Base-by-base conservation (phyloP, 176 grass and related monocot species). In the Zoysia pacifica region DNA sequence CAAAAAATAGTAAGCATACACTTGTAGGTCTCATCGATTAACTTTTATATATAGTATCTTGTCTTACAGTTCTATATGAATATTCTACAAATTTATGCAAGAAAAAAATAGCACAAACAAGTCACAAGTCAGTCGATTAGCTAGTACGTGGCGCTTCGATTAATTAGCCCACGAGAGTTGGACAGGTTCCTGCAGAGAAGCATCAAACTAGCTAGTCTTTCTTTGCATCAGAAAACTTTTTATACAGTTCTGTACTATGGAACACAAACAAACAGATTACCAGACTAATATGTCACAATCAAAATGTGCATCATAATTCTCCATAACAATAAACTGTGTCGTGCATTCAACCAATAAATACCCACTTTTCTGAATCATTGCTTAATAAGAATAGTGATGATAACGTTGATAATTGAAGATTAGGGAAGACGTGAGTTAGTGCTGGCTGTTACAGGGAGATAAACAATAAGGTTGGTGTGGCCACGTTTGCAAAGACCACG, bases 381-480 rank as follows among this genome's bases (percentile, higher is more conserved):
- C 64, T 3, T 70, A 43, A 54, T 46, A 63, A 41, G 42, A 70
- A 61, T 13, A 41, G 37, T 37, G 19, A 16, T 44, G 75, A 53
- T 51, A 70, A 62, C 48, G 67, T 28, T 70, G 13, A 13, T 14
- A 7, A 77, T 9, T 67, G n/a, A 51, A 77, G 15, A 53, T 55
- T 19, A 78, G 18, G 67, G 35, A 59, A 78, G 56, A 70, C 82
- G 78, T 0, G 20, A 1, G 28, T 37, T 84, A 78, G 82, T 78
- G 65, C 74, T 78, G 46, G 82, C 73, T 62, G 65, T 84, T 77
- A 36, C n/a, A 69, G 69, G 65, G 6, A n/a, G 12, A 60, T 68
- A 75, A 45, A 62, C 38, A 70, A 28, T 28, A 43, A 63, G 47
- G 74, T 53, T 39, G 55, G 55, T 71, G 18, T 51, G 54, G 36